phyloP scores from a whole-genome alignment of 179 eudicot genomes.

The Pouteria campechiana region DNA sequence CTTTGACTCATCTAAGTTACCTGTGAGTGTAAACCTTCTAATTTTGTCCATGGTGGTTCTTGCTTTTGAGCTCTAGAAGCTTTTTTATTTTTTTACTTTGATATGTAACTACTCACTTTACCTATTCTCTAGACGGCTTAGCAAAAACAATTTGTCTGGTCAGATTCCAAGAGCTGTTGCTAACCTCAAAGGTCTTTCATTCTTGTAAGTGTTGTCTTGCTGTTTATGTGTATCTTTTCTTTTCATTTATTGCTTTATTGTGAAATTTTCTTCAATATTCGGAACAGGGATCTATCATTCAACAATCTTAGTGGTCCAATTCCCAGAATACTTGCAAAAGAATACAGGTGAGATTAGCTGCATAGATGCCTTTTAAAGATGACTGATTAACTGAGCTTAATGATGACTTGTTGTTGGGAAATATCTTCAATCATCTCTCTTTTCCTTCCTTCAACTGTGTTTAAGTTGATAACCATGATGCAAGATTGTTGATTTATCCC shows the following conservation, averaged over 20 bases:
- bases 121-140: conserved; percentile 52
- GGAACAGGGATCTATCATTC: conserved; percentile 66
- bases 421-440: too few species aligned
- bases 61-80: neutral
- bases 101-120: neutral
- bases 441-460: neutral
- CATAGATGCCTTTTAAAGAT: too few species aligned
- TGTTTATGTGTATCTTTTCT: neutral
- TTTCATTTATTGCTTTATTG: neutral
- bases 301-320: conserved; percentile 85
- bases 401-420: too few species aligned
- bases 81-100: neutral
- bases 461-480: too few species aligned
- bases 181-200: conserved; percentile 71
- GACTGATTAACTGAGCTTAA: too few species aligned
- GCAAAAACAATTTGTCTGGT: conserved; percentile 64
- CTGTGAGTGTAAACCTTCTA: conserved; percentile 49
- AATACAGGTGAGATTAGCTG: conserved; percentile 63
- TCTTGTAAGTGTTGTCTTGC: conserved; percentile 62
- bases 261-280: neutral
- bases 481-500: too few species aligned
- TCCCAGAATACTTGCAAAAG: conserved; percentile 66
- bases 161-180: conserved; percentile 67
- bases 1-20: conserved; percentile 55
- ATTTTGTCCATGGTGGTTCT: neutral